phyloP scores from a whole-genome alignment of 306 rosid genomes.

The Pyrus bretschneideri region DNA sequence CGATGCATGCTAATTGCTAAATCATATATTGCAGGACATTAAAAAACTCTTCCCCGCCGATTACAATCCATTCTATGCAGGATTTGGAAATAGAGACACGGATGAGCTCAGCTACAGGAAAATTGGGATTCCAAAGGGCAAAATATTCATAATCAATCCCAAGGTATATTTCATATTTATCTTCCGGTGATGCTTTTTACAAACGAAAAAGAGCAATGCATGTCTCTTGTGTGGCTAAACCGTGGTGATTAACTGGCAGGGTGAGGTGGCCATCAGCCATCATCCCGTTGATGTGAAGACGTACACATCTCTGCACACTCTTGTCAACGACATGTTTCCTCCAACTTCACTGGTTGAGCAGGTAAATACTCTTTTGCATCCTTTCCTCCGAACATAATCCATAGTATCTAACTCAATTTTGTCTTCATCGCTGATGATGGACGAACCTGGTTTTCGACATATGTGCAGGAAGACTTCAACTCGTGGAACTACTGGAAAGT shows the following conservation, averaged over 20 bases:
- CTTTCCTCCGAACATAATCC: neutral
- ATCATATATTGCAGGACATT: conserved; percentile 58
- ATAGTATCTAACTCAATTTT: neutral
- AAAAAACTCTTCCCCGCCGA: conserved; percentile 83
- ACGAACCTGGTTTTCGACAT: neutral
- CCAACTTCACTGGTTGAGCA: conserved; percentile 87
- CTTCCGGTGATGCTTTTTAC: conserved; percentile 4
- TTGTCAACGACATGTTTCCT: conserved; percentile 96
- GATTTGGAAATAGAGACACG: conserved; percentile 95
- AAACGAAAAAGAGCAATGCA: neutral
- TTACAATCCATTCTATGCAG: conserved; percentile 94
- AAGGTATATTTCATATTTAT: conserved; percentile 42
- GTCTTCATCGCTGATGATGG: neutral
- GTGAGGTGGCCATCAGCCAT: conserved; percentile 87
- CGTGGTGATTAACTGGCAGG: conserved; percentile 37
- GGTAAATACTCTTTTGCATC: conserved; percentile 25
- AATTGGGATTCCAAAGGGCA: conserved; percentile 96
- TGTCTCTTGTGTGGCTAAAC: neutral
- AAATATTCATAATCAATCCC: conserved; percentile 93
- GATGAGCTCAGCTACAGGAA: conserved; percentile 93
- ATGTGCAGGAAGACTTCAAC: conserved; percentile 80
- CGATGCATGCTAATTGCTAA: neutral
- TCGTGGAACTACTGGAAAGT: conserved; percentile 90
- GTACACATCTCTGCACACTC: conserved; percentile 91
- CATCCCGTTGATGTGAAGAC: conserved; percentile 78